A percentile compares a stretch with the other conserved stretches of the same genome.
These are phyloP conservation scores for Tuber brumale DNA, from an alignment of 495 filamentous ascomycete genomes.

Conservation along the genomic window DNA sequence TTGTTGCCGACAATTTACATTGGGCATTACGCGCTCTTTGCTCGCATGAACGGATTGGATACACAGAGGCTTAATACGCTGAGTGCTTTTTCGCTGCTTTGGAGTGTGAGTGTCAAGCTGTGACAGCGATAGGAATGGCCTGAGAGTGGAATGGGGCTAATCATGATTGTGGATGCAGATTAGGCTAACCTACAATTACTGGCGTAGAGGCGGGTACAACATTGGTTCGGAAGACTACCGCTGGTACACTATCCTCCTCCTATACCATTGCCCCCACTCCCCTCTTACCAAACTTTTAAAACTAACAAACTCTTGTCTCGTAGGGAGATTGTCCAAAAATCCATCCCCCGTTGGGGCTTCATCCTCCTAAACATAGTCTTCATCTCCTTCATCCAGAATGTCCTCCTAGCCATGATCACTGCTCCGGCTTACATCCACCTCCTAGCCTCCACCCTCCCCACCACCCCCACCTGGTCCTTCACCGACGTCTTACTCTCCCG, in stretches of 20 bases:
- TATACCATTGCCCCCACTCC: background rate
- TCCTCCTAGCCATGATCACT: slow-evolving; percentile 68
- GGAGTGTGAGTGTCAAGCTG: slow-evolving; percentile 64
- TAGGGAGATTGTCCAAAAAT: slow-evolving; percentile 49
- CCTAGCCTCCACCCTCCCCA: slow-evolving; percentile 48
- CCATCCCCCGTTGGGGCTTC: slow-evolving; percentile 51
- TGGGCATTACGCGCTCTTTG: slow-evolving; percentile 77
- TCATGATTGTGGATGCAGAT: slow-evolving; percentile 43
- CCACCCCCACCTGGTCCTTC: slow-evolving; percentile 47
- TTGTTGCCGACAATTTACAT: slow-evolving; percentile 81
- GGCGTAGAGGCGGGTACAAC: slow-evolving; percentile 86
- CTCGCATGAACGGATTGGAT: slow-evolving; percentile 65
- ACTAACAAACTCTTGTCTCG: slow-evolving; percentile 1
- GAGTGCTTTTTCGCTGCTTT: slow-evolving; percentile 61
- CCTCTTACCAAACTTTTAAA: background rate
- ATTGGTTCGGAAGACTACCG: slow-evolving; percentile 90
- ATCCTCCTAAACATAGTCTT: slow-evolving; percentile 81
- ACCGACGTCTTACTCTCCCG: slow-evolving; percentile 64
- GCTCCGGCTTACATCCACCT: slow-evolving; percentile 78
- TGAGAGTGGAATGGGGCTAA: slow-evolving; percentile 7
- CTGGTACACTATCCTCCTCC: slow-evolving; percentile 53
- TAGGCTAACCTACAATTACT: slow-evolving; percentile 93
- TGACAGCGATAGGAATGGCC: background rate
- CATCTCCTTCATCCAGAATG: slow-evolving; percentile 76
- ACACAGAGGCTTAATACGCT: slow-evolving; percentile 67